Conservation (phyloP, 257 asterid genomes). For the Solanum paucissectum region DNA sequence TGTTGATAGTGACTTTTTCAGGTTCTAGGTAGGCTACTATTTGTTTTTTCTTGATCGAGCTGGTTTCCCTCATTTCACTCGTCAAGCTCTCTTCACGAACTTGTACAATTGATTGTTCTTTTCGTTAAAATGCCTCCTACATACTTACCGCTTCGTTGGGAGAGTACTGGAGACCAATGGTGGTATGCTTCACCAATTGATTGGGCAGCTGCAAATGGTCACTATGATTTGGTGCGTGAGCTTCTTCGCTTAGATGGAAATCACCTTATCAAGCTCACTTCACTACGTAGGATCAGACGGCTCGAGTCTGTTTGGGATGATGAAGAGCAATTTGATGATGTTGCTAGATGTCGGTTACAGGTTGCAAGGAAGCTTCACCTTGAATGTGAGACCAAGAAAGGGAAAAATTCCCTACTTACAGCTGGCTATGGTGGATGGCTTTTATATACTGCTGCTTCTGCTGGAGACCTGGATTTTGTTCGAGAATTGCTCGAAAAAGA, state of each 20-base stretch:
- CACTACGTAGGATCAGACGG: conserved; percentile 75
- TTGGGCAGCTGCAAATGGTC: conserved; percentile 97
- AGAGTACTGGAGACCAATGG: conserved; percentile 99
- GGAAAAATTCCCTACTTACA: conserved; percentile 47
- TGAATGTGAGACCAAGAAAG: conserved; percentile 51
- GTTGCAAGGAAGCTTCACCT: conserved; percentile 48
- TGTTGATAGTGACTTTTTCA: not conserved
- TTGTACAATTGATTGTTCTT: not conserved
- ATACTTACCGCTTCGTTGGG: conserved; percentile 92
- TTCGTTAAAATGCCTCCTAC: conserved; percentile 33
- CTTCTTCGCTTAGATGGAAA: conserved; percentile 90
- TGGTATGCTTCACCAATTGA: conserved; percentile 98
- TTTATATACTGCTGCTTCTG: conserved; percentile 80
- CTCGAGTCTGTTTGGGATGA: conserved; percentile 97
- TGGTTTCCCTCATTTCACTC: not conserved
- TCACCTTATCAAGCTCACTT: conserved; percentile 75
- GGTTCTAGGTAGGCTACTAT: not conserved
- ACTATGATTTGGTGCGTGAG: conserved; percentile 75
- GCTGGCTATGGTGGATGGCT: conserved; percentile 97
- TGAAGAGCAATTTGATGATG: conserved; percentile 69
- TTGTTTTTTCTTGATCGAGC: not conserved
- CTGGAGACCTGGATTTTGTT: conserved; percentile 72
- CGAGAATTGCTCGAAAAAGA: conserved; percentile 55
- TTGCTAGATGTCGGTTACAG: conserved; percentile 56
- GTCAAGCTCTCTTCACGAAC: not conserved